phyloP scores from a whole-genome alignment of 805 yeast species.

The Brettanomyces anomalus region DNA sequence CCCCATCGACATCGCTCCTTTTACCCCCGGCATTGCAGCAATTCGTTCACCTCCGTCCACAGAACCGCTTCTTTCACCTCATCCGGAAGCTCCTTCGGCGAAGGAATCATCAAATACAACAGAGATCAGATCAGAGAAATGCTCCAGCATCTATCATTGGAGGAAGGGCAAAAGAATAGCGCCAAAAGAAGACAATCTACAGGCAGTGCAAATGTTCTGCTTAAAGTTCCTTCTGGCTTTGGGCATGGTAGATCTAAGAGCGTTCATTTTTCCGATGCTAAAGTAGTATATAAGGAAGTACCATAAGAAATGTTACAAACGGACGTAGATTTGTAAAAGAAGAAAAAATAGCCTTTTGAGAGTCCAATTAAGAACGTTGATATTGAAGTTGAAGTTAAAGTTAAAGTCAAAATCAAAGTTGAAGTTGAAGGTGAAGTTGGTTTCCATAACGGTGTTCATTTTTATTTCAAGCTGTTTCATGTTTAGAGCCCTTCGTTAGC shows the following conservation, averaged over 20 bases:
- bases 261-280: slow-evolving; percentile 20
- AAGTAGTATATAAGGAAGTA: background rate
- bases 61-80: slow-evolving; percentile 25
- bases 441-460: too few species aligned
- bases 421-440: too few species aligned
- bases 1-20: background rate
- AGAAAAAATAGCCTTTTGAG: too few species aligned
- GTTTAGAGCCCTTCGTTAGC: too few species aligned
- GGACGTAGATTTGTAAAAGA: too few species aligned
- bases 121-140: slow-evolving; percentile 25
- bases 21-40: background rate
- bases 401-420: too few species aligned
- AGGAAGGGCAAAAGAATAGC: slow-evolving; percentile 7
- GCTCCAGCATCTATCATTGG: slow-evolving; percentile 18
- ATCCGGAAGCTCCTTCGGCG: slow-evolving; percentile 27
- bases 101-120: slow-evolving; percentile 26
- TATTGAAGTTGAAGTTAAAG: too few species aligned
- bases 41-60: slow-evolving; percentile 1
- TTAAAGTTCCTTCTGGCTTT: slow-evolving; percentile 18
- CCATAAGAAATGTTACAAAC: too few species aligned
- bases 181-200: background rate
- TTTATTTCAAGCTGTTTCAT: too few species aligned
- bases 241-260: slow-evolving; percentile 21
- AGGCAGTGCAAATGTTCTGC: background rate
- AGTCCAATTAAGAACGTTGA: too few species aligned